Conservation (phyloP, 129 eudicot species). For the Logfia minima region DNA sequence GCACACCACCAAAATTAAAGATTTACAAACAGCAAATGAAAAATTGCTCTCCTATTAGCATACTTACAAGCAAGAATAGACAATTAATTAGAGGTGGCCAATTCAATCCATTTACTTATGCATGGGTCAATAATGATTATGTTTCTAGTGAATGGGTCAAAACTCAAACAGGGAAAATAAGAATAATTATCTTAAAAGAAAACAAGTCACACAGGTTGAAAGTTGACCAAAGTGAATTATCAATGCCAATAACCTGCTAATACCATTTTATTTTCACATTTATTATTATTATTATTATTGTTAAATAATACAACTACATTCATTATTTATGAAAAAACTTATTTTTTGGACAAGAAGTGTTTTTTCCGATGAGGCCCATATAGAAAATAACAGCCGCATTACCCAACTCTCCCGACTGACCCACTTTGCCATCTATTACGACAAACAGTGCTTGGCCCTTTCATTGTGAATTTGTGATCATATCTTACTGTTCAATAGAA, state of each 20-base stretch:
- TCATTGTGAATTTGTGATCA: background rate
- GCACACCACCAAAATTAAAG: background rate
- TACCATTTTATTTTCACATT: background rate
- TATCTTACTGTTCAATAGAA: background rate
- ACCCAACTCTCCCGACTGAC: background rate
- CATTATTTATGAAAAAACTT: too few species aligned
- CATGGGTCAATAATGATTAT: background rate
- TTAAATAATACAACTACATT: too few species aligned
- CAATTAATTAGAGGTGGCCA: background rate
- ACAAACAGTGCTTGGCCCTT: background rate
- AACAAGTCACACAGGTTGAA: background rate
- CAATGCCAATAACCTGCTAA: background rate
- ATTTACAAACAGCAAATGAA: conserved; percentile 14
- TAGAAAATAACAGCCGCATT: background rate
- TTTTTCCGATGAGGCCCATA: background rate
- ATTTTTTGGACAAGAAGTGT: background rate
- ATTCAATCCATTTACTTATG: background rate
- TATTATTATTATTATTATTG: too few species aligned
- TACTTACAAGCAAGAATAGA: background rate
- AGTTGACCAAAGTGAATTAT: background rate
- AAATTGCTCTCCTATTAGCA: background rate
- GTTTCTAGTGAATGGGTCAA: background rate
- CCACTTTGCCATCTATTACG: background rate
- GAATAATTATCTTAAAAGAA: background rate
- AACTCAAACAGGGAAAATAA: background rate